phyloP scores from a whole-genome alignment of 2,329 filamentous ascomycete genomes.

The Fusarium coicis region DNA sequence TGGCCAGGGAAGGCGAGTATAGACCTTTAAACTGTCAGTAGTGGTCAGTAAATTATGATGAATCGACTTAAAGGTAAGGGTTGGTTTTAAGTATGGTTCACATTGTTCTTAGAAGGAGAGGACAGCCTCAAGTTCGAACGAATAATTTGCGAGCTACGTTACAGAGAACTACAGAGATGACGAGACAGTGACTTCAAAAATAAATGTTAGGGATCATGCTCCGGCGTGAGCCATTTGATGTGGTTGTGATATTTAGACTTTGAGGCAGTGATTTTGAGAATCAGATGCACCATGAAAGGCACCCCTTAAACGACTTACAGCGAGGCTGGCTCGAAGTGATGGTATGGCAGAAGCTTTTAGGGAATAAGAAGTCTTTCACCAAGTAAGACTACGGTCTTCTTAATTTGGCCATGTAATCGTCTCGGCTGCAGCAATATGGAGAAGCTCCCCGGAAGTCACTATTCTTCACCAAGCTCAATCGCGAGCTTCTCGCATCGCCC shows the following conservation, averaged over 20 bases:
- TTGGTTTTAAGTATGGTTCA: background rate
- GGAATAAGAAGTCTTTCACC: too few relatives aligned
- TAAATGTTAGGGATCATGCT: too few relatives aligned
- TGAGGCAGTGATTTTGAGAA: background rate
- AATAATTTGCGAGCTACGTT: background rate
- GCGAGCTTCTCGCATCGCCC: background rate
- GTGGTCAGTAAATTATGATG: background rate
- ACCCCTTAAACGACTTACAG: too few relatives aligned
- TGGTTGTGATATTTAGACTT: too few relatives aligned
- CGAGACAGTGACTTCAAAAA: fast-evolving
- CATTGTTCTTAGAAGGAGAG: background rate
- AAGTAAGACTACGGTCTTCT: background rate
- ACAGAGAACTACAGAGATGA: background rate
- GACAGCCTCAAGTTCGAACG: background rate
- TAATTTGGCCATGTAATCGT: background rate
- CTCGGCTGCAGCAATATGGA: background rate
- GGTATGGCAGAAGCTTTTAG: background rate
- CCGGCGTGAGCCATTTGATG: too few relatives aligned
- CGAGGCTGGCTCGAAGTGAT: background rate
- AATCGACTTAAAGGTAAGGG: background rate
- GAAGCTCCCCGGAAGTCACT: background rate
- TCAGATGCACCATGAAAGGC: background rate
- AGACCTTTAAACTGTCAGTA: too few relatives aligned
- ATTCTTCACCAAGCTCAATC: background rate
- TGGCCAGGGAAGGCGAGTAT: too few relatives aligned